These are phyloP conservation scores for Furcasterigmium furcatum DNA, from an alignment of 2,329 filamentous ascomycete species.

Conservation along the genomic window DNA sequence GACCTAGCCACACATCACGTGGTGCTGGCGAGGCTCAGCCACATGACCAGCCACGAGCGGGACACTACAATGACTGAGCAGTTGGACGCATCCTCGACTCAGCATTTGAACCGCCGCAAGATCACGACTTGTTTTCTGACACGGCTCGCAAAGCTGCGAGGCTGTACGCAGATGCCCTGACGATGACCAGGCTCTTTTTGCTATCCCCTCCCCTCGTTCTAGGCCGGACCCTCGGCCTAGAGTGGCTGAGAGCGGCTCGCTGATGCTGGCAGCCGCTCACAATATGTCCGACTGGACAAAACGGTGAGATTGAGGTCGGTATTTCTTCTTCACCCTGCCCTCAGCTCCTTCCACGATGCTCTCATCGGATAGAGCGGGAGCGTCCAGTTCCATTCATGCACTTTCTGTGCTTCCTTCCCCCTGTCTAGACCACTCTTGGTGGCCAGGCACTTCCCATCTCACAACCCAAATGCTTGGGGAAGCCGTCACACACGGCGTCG, in stretches of 20 bases:
- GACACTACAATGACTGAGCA: slow-evolving; percentile 2
- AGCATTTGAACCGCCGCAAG: not conserved
- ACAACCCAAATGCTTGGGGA: slow-evolving; percentile 1
- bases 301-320: slow-evolving; percentile 12
- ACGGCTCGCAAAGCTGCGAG: not conserved
- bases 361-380: slow-evolving; percentile 2
- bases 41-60: slow-evolving; percentile 12
- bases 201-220: not conserved
- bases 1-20: not conserved
- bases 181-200: not conserved
- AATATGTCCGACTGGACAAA: not conserved
- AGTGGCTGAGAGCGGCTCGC: slow-evolving; percentile 4
- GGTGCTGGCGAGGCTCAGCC: not conserved
- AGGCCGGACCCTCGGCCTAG: not conserved
- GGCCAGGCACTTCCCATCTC: slow-evolving; percentile 2
- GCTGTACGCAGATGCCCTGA: not conserved
- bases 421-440: not conserved
- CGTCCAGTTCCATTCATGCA: not conserved
- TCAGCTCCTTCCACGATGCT: not conserved
- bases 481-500: slow-evolving; percentile 1
- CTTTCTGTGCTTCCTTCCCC: not conserved
- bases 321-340: not conserved
- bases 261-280: slow-evolving; percentile 9
- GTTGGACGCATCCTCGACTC: not conserved
- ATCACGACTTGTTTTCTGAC: not conserved